These are phyloP conservation scores for Solanum hybrid DNA, from an alignment of 305 asterid species.

Conservation along the genomic window DNA sequence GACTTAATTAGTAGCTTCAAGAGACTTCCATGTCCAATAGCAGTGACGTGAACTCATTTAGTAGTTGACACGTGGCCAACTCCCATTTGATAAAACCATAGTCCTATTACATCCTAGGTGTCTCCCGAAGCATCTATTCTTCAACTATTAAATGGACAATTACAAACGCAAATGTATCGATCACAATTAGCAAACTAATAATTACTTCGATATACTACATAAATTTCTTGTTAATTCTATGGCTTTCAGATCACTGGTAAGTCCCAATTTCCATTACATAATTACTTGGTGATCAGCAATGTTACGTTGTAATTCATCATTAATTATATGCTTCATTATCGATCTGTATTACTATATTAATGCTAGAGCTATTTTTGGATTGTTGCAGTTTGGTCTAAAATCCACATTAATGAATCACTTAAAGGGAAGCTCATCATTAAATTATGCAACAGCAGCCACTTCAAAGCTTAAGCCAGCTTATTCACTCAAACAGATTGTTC, in stretches of 20 bases:
- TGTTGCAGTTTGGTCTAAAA: constrained; percentile 1
- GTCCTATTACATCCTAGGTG: not conserved
- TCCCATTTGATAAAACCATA: not conserved
- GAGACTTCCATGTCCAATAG: not conserved
- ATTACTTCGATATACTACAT: not conserved
- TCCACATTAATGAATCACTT: not conserved
- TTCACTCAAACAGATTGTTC: not conserved
- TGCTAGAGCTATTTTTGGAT: not conserved
- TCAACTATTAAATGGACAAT: not conserved
- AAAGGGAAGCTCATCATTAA: not conserved
- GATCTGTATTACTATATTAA: not conserved
- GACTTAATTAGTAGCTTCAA: not conserved
- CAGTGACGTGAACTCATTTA: not conserved
- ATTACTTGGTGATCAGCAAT: not conserved
- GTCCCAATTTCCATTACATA: not conserved
- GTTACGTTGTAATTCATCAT: not conserved
- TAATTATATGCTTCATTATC: not conserved
- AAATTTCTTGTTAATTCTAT: not conserved
- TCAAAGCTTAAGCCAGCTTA: not conserved
- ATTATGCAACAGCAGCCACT: constrained; percentile 3
- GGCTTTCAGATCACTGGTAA: constrained; percentile 12
- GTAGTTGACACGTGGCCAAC: not conserved
- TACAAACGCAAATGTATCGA: not conserved
- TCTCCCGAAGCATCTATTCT: constrained; percentile 1
- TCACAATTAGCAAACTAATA: not conserved